Evolutionary conservation across 108 stramenopile species (phyloP), one percentile per base, ranked within the genome.

Genomic region (Nitzschia sp.): DNA sequence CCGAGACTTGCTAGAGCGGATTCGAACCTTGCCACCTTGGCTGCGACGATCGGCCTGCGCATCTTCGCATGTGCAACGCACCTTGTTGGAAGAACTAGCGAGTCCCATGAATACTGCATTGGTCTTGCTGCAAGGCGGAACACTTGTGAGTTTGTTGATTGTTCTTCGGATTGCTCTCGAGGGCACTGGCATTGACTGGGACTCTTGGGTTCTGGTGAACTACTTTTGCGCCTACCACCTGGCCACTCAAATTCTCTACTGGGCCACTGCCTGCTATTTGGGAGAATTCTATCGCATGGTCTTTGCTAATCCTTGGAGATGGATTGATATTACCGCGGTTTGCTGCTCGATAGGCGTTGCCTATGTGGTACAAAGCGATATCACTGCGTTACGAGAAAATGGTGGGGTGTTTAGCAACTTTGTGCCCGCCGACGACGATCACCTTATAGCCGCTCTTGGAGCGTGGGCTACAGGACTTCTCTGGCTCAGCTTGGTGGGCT

Each of bases 11-110:
- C 49, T 78, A 6, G 13, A 38, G 0, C 48, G 54, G 31, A 59
- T 83, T 18, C 46, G 57, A 19, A 48, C 21, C 9, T 47, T 83
- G 29, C 82, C 78, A 45, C 78, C 75, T 13, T 83, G 82, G 82
- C 35, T 83, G 21, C 59, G 82, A 65, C 47, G 75, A 21, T 74
- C 75, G 13, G 78, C 75, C 26, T 79, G 78, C 53, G 60, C 67
- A 29, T 60, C 71, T 46, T 21, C 19, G 2, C 45, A 64, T 35
- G 82, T 83, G 17, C 78, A 79, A 70, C 55, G 67, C 6, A 33
- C 60, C 2, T 29, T 83, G n/a, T 4, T 79, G 46, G 76, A 83
- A 56, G 64, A 76, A 56, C 25, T 79, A 25, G 45, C 78, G 1
- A 32, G 47, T 61, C 78, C 75, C 4, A 55, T 64, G 15, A 59